Conservation (phyloP, 805 yeast species). For the Maudiozyma pseudohumilis region DNA sequence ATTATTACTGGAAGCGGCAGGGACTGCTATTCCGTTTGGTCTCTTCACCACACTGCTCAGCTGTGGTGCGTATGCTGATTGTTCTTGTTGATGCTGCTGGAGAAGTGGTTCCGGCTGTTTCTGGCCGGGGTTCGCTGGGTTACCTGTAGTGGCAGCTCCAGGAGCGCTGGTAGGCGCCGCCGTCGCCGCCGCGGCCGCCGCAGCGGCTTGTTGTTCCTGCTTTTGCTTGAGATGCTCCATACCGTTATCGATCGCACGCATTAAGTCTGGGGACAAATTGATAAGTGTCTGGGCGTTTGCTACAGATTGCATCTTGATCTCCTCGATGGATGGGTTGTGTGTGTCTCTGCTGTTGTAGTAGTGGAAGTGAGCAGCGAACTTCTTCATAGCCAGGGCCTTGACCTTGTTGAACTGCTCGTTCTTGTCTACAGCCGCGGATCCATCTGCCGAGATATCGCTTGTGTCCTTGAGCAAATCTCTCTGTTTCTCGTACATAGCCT, state of each 20-base stretch:
- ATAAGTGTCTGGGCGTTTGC: conserved; percentile 21
- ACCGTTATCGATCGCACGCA: conserved; percentile 25
- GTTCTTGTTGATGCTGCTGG: conserved; percentile 13
- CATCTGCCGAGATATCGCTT: neutral
- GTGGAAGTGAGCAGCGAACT: conserved; percentile 31
- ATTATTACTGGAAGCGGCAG: conserved; percentile 7
- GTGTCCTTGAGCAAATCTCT: conserved; percentile 9
- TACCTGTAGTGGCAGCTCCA: too few species aligned
- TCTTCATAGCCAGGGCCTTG: conserved; percentile 27
- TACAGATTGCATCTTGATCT: conserved; percentile 26
- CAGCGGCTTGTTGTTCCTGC: conserved; percentile 9
- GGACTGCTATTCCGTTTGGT: too few species aligned
- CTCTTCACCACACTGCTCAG: conserved; percentile 4
- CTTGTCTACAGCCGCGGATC: neutral
- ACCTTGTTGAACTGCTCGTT: conserved; percentile 27
- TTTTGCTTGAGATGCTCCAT: conserved; percentile 25
- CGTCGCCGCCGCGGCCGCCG: neutral
- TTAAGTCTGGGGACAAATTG: conserved; percentile 21
- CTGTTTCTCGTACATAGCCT: conserved; percentile 27
- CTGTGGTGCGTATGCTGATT: conserved; percentile 5
- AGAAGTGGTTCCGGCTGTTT: conserved; percentile 8
- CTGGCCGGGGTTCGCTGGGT: too few species aligned
- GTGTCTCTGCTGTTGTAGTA: conserved; percentile 24
- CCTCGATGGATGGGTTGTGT: conserved; percentile 29
- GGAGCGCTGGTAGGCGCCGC: too few species aligned